A percentile compares a stretch with the other conserved stretches of the same genome.
phyloP scores from a whole-genome alignment of 2,329 filamentous ascomycete species.

The Aspergillus sp. region DNA sequence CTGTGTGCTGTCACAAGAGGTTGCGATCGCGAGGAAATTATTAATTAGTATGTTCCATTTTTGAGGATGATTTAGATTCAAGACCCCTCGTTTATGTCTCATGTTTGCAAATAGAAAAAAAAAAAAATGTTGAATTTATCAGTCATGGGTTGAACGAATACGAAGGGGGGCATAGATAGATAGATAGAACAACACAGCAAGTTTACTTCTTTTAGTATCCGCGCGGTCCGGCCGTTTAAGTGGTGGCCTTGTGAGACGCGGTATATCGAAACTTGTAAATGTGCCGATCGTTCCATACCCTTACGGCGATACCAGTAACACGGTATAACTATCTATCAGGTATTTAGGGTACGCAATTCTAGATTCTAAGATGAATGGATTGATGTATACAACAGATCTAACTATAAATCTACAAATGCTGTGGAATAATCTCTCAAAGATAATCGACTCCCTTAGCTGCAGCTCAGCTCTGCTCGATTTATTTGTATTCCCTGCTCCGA shows the following conservation, averaged over 20 bases:
- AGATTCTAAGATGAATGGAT: not conserved
- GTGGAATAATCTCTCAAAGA: not conserved
- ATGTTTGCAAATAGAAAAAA: not conserved
- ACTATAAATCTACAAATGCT: too few species aligned
- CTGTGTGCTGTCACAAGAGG: not conserved
- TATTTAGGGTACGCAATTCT: conserved; percentile 1
- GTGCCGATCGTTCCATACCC: conserved; percentile 13
- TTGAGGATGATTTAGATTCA: not conserved
- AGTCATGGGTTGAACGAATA: not conserved
- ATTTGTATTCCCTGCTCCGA: not conserved
- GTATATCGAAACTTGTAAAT: conserved; percentile 16
- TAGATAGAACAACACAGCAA: not conserved
- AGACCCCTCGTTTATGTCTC: not conserved
- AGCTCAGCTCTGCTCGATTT: not conserved
- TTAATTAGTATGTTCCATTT: not conserved
- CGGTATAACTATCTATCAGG: not conserved
- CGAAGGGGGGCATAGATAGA: not conserved
- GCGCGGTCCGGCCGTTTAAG: not conserved
- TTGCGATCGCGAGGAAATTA: not conserved
- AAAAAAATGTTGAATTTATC: not conserved
- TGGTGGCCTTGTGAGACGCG: not conserved
- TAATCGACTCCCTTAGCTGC: not conserved
- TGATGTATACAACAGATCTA: not conserved
- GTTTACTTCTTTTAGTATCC: not conserved
- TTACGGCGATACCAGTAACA: conserved; percentile 2